These are phyloP conservation scores for Boletus sp. DNA, from an alignment of 768 basidiomycete genomes.

Conservation along the genomic window DNA sequence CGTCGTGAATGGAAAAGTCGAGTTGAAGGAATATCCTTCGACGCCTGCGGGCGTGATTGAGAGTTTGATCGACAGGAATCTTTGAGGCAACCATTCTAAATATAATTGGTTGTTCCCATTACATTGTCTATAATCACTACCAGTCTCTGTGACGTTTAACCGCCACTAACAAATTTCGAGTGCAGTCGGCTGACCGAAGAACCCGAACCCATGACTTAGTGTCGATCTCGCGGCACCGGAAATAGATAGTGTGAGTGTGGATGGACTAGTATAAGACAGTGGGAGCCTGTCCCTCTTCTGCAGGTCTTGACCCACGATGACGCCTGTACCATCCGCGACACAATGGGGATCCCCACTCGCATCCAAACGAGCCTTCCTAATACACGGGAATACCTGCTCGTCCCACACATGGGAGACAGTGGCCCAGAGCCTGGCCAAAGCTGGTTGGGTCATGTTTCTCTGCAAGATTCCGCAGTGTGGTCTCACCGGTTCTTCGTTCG, in stretches of 20 bases:
- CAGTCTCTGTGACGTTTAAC: not conserved
- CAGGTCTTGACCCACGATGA: constrained; percentile 2
- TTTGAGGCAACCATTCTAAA: constrained; percentile 32
- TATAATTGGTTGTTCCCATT: not conserved
- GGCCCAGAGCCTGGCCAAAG: constrained; percentile 4
- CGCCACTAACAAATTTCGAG: not conserved
- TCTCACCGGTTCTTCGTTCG: not conserved
- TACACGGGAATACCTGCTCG: constrained; percentile 10
- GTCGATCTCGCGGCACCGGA: not conserved
- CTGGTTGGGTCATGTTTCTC: not conserved
- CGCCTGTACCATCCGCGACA: constrained; percentile 11
- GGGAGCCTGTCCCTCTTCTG: no score
- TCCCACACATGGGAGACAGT: constrained; percentile 16
- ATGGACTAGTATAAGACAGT: not conserved
- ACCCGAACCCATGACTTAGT: not conserved
- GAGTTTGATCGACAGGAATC: constrained; percentile 71
- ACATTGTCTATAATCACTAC: not conserved
- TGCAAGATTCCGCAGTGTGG: not conserved
- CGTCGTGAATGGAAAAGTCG: constrained; percentile 61
- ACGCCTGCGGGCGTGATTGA: constrained; percentile 72
- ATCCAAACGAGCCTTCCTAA: constrained; percentile 14
- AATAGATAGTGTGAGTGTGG: constrained; percentile 3
- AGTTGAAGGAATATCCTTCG: constrained; percentile 76
- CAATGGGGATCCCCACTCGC: constrained; percentile 15
- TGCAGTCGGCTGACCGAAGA: no score